Conservation (phyloP, 768 basidiomycete species). For the Calocera viscosa region DNA sequence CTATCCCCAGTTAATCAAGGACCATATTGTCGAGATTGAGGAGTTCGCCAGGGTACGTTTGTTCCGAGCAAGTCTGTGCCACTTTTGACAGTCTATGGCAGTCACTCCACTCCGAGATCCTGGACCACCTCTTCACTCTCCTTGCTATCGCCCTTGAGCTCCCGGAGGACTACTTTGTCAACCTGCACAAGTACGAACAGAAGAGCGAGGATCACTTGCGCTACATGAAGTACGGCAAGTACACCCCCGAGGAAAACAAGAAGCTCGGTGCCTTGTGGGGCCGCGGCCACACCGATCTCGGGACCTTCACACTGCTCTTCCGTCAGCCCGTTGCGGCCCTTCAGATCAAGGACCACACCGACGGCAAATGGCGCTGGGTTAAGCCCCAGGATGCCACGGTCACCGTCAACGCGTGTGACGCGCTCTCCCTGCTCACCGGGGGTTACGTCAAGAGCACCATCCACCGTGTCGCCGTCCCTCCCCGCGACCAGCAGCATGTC, state of each 20-base stretch:
- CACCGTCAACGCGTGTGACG: conserved; percentile 26
- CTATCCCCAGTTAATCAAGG: conserved; percentile 17
- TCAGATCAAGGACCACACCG: conserved; percentile 28
- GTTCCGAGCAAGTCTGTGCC: conserved; percentile 25
- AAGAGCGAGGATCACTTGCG: conserved; percentile 33
- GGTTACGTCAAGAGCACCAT: conserved; percentile 24
- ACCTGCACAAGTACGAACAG: conserved; percentile 21
- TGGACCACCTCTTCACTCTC: conserved; percentile 25
- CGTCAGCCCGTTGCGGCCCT: conserved; percentile 29
- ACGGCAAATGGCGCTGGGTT: conserved; percentile 29
- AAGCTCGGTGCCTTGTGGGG: conserved; percentile 21
- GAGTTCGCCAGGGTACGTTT: conserved; percentile 21
- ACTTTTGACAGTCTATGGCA: conserved; percentile 25
- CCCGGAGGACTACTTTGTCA: conserved; percentile 21
- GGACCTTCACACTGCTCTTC: conserved; percentile 31
- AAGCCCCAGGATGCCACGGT: conserved; percentile 27
- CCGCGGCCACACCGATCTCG: conserved; percentile 22
- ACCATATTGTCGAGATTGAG: conserved; percentile 12
- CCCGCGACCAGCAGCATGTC: conserved; percentile 23
- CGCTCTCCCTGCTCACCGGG: conserved; percentile 24
- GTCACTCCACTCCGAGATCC: conserved; percentile 22
- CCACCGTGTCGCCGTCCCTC: conserved; percentile 22
- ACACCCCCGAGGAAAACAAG: conserved; percentile 20
- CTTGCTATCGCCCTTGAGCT: conserved; percentile 22
- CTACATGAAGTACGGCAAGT: conserved; percentile 47